Conservation (phyloP, 225 moss, liverwort and hornwort species). For the Asterella californica region DNA sequence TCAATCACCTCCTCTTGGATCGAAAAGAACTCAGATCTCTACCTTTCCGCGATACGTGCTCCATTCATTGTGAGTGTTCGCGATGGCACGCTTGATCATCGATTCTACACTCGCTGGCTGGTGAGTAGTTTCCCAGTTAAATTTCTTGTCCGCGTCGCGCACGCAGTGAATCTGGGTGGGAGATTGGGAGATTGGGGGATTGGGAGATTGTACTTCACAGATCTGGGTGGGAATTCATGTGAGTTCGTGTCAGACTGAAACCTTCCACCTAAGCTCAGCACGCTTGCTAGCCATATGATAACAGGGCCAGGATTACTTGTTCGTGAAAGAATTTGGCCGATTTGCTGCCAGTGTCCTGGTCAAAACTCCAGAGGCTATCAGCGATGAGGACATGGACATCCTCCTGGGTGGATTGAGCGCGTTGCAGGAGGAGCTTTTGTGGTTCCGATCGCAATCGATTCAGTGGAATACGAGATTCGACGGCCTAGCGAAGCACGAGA, state of each 20-base stretch:
- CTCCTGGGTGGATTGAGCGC: conserved; percentile 67
- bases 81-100: conserved; percentile 60
- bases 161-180: too few species aligned
- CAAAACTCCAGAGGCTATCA: conserved; percentile 58
- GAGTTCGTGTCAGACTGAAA: too few species aligned
- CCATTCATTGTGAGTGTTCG: conserved; percentile 75
- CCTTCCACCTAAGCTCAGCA: not conserved
- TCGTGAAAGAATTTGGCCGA: conserved; percentile 73
- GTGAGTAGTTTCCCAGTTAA: conserved; percentile 29
- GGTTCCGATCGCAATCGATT: conserved; percentile 43
- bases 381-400: conserved; percentile 57
- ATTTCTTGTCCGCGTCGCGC: not conserved
- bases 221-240: not conserved
- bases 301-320: conserved; percentile 86
- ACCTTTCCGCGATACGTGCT: conserved; percentile 57
- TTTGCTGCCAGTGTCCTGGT: conserved; percentile 60
- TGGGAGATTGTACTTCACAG: not conserved
- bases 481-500: conserved; percentile 3
- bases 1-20: conserved; percentile 52
- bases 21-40: conserved; percentile 50
- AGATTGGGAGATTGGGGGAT: too few species aligned
- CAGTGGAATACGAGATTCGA: conserved; percentile 35
- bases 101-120: conserved; percentile 72
- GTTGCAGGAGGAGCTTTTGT: conserved; percentile 45
- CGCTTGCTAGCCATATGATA: conserved; percentile 9